Base-by-base conservation (phyloP, 805 yeast genomes). In the Candida sanyiensis region DNA sequence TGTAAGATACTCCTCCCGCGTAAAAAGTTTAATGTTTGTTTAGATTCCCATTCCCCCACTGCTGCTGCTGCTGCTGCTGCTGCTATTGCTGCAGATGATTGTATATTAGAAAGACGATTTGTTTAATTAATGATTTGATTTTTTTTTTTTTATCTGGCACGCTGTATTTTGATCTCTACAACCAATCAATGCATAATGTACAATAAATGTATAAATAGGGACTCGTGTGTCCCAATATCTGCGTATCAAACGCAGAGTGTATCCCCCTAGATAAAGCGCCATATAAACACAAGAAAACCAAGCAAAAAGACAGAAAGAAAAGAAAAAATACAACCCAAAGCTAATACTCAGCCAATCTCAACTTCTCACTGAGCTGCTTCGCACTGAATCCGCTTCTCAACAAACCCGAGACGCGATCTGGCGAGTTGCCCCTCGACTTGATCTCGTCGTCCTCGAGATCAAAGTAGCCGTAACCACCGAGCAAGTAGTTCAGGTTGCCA, bases 381-480 rank as follows among this genome's bases (percentile, higher is more conserved):
- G 50, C 47, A 24, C 56, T 46, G 13, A 56, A 44, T 5, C 57
- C 54, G 18, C 40, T 37, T 33, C 45, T 46, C 39, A 49, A 45
- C 21, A 46, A 40, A 3, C 46, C 46, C 16, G 35, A 15, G 38
- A 45, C 35, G 43, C 58, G 46, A 29, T 56, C 59, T 18, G 59
- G 57, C 3, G 50, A 45, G 33, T 43, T 54, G 3, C 58, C 59
- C 46, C 62, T 55, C 5, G 83, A 73, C 45, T 83, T 67, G 39
- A 73, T 61, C 42, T 74, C 77, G 42, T 79, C 79, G 47, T 82
- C 77, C 45, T 72, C 73, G 45, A 80, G 69, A 50, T 83, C 93
- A 57, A 84, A 84, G 58, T 84, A 83, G 26, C 89, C 95, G 58
- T 88, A 88, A 3, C 96, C 96, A 31, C 95, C 90, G 28, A 87